Evolutionary conservation across 2,329 filamentous ascomycete genomes (phyloP).

Genomic region (Hymenoscyphus albidus): DNA sequence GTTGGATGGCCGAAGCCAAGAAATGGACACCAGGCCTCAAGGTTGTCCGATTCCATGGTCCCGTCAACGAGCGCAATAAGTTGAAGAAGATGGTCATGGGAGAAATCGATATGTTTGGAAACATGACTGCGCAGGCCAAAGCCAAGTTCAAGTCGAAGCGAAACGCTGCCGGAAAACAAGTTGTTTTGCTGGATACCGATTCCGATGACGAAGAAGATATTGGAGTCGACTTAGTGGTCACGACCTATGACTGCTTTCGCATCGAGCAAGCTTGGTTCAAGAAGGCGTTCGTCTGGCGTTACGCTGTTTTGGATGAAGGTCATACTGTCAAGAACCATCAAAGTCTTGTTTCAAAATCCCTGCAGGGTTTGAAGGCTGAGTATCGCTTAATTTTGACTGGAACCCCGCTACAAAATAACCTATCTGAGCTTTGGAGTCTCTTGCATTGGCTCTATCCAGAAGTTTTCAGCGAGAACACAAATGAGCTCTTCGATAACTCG

Average conservation of each 20-base stretch:
- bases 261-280: constrained; percentile 47
- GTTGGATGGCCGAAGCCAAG: constrained; percentile 45
- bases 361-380: constrained; percentile 36
- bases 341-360: constrained; percentile 31
- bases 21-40: constrained; percentile 48
- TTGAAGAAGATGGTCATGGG: constrained; percentile 46
- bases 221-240: constrained; percentile 43
- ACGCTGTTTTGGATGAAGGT: constrained; percentile 51
- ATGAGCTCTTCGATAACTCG: constrained; percentile 48
- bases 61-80: constrained; percentile 39
- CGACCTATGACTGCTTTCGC: constrained; percentile 47
- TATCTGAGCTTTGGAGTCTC: constrained; percentile 54
- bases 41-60: constrained; percentile 46
- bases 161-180: constrained; percentile 21
- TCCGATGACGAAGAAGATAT: constrained; percentile 31
- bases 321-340: constrained; percentile 47
- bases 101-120: constrained; percentile 43
- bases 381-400: constrained; percentile 38
- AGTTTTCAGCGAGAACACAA: constrained; percentile 50
- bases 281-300: constrained; percentile 48
- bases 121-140: constrained; percentile 33
- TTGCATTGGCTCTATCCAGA: constrained; percentile 56
- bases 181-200: constrained; percentile 27
- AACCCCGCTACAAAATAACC: constrained; percentile 57
- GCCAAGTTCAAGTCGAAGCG: constrained; percentile 25